Evolutionary conservation across 2,329 filamentous ascomycete species (phyloP).

Genomic region (Beauveria brongniartii): DNA sequence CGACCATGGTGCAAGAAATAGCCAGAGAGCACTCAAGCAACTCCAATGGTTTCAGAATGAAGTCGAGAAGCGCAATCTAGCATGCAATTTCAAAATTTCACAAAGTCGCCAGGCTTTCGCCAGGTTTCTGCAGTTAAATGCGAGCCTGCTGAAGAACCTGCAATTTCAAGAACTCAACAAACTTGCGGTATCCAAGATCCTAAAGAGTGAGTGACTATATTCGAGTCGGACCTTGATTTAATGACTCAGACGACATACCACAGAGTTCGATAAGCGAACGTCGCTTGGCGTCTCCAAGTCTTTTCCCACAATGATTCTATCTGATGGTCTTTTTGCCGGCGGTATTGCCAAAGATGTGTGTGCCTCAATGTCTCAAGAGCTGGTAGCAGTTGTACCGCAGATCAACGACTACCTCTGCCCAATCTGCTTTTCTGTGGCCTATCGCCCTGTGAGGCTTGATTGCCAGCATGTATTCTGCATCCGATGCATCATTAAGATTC

Average conservation of each 20-base stretch:
- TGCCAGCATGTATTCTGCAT: conserved; percentile 80
- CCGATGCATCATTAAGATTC: conserved; percentile 72
- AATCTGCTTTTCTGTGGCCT: conserved; percentile 71
- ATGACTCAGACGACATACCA: conserved; percentile 11
- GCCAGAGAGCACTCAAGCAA: conserved; percentile 56
- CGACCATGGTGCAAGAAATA: conserved; percentile 60
- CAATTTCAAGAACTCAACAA: conserved; percentile 81
- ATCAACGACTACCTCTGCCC: conserved; percentile 80
- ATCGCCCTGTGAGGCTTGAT: conserved; percentile 67
- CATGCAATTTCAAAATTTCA: conserved; percentile 55
- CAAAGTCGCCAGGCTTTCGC: conserved; percentile 57
- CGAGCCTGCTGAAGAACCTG: conserved; percentile 67
- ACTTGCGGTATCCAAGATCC: conserved; percentile 69
- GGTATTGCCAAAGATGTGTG: conserved; percentile 69
- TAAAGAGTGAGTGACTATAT: conserved; percentile 57
- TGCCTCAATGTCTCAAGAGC: conserved; percentile 61
- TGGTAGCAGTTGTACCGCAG: conserved; percentile 68
- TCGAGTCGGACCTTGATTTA: neutral
- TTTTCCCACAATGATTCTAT: conserved; percentile 52
- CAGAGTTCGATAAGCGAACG: conserved; percentile 82
- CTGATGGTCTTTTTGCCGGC: conserved; percentile 54
- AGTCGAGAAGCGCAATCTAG: conserved; percentile 51
- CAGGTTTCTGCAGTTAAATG: conserved; percentile 65
- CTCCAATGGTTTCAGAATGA: conserved; percentile 66
- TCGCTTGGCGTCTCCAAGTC: conserved; percentile 58